phyloP scores from a whole-genome alignment of 139 green algal species.

The Mychonastes homosphaera region DNA sequence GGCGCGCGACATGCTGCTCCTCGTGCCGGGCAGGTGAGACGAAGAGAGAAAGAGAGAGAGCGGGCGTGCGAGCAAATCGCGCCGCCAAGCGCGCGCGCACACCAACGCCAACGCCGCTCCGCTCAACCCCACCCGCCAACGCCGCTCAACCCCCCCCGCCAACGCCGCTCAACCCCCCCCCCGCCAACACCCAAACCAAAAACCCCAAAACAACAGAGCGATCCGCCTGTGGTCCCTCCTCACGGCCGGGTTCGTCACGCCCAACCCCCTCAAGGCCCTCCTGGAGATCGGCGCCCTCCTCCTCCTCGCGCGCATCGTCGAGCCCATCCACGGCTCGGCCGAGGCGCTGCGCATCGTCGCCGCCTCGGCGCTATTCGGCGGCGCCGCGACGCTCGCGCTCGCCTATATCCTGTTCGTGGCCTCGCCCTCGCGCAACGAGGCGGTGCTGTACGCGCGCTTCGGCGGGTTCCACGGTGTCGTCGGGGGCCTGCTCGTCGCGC shows the following conservation, averaged over 20 bases:
- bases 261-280: slow-evolving; percentile 36
- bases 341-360: slow-evolving; percentile 74
- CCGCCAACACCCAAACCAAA: no score
- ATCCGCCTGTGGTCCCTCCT: slow-evolving; percentile 53
- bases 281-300: slow-evolving; percentile 46
- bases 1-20: no score
- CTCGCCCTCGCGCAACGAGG: slow-evolving; percentile 19
- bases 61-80: neutral
- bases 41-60: no score
- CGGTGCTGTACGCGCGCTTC: slow-evolving; percentile 62
- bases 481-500: slow-evolving; percentile 68
- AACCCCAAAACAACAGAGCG: no score
- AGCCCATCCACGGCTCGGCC: slow-evolving; percentile 70
- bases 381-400: slow-evolving; percentile 42
- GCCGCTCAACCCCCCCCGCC: neutral
- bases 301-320: slow-evolving; percentile 58
- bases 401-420: slow-evolving; percentile 52
- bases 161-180: neutral
- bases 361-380: slow-evolving; percentile 34
- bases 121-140: neutral
- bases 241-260: slow-evolving; percentile 32
- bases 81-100: neutral
- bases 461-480: slow-evolving; percentile 79
- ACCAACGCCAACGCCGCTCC: neutral
- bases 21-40: no score